phyloP scores from a whole-genome alignment of 2,329 filamentous ascomycete species.

The Fusarium sp. region DNA sequence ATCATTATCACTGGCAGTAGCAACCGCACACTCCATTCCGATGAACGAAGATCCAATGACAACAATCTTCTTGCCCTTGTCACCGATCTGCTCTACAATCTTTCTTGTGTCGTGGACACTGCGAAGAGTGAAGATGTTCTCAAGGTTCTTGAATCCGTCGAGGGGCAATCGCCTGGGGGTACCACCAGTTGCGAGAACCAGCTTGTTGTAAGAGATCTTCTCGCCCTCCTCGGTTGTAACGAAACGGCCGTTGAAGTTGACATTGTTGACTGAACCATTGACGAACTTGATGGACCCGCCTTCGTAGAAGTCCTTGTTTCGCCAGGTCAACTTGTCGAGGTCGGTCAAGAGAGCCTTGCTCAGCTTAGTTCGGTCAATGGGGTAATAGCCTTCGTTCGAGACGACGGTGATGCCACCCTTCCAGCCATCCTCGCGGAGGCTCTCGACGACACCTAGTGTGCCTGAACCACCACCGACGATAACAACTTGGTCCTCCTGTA shows the following conservation, averaged over 20 bases:
- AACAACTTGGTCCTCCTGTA: slow-evolving; percentile 75
- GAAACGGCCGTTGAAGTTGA: slow-evolving; percentile 80
- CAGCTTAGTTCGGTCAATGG: slow-evolving; percentile 93
- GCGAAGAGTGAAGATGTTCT: slow-evolving; percentile 88
- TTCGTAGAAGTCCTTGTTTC: slow-evolving; percentile 82
- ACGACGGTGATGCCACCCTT: slow-evolving; percentile 84
- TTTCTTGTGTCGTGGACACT: slow-evolving; percentile 79
- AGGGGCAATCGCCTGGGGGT: slow-evolving; percentile 80
- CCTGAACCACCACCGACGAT: slow-evolving; percentile 90
- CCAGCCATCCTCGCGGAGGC: slow-evolving; percentile 84
- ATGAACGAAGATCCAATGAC: slow-evolving; percentile 96
- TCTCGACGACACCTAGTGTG: slow-evolving; percentile 83
- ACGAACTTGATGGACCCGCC: slow-evolving; percentile 68
- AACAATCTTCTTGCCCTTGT: slow-evolving; percentile 90
- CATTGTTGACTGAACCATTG: slow-evolving; percentile 72
- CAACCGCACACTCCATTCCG: slow-evolving; percentile 95
- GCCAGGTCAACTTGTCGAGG: slow-evolving; percentile 78
- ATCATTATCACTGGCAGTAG: slow-evolving; percentile 80
- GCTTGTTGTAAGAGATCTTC: slow-evolving; percentile 82
- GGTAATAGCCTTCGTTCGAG: slow-evolving; percentile 83
- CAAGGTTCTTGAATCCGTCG: slow-evolving; percentile 85
- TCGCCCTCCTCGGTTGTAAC: slow-evolving; percentile 81
- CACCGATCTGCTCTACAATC: slow-evolving; percentile 83
- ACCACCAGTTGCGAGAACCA: slow-evolving; percentile 91
- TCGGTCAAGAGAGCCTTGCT: slow-evolving; percentile 94